Evolutionary conservation across 306 rosid genomes (phyloP).

Genomic region (Inga leiocalycina): DNA sequence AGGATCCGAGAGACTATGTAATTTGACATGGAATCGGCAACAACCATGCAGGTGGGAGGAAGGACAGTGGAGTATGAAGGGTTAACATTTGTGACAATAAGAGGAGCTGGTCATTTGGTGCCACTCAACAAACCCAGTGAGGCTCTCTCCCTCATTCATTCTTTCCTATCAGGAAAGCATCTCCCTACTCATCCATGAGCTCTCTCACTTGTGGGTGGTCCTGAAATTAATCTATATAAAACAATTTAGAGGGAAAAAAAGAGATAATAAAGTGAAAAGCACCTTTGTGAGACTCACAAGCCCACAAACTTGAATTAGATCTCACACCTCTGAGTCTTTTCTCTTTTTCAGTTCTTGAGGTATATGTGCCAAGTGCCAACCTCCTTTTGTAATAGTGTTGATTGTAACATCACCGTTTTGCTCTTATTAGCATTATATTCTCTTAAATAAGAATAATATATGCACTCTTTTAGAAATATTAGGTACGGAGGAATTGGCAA

Average conservation of each 20-base stretch:
- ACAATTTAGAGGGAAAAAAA: background rate
- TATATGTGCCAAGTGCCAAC: background rate
- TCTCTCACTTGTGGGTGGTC: background rate
- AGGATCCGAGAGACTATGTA: no score
- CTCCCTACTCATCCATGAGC: slow-evolving; percentile 39
- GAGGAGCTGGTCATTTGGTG: slow-evolving; percentile 68
- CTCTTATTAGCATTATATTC: background rate
- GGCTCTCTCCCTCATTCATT: slow-evolving; percentile 49
- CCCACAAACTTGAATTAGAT: no score
- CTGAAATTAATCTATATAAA: background rate
- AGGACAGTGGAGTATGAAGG: slow-evolving; percentile 61
- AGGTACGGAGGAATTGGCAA: background rate
- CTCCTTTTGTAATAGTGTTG: background rate
- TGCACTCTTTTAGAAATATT: background rate
- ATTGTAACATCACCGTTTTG: background rate
- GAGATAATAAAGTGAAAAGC: no score
- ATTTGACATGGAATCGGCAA: background rate
- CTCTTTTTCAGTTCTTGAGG: background rate
- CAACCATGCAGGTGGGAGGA: slow-evolving; percentile 52
- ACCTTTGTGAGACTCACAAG: no score
- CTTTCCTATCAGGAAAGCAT: slow-evolving; percentile 41
- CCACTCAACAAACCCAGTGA: slow-evolving; percentile 56
- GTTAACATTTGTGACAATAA: slow-evolving; percentile 50
- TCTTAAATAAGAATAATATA: background rate
- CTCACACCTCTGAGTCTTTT: no score